These are phyloP conservation scores for Spathaspora passalidarum DNA, from an alignment of 805 yeast genomes.

Conservation along the genomic window DNA sequence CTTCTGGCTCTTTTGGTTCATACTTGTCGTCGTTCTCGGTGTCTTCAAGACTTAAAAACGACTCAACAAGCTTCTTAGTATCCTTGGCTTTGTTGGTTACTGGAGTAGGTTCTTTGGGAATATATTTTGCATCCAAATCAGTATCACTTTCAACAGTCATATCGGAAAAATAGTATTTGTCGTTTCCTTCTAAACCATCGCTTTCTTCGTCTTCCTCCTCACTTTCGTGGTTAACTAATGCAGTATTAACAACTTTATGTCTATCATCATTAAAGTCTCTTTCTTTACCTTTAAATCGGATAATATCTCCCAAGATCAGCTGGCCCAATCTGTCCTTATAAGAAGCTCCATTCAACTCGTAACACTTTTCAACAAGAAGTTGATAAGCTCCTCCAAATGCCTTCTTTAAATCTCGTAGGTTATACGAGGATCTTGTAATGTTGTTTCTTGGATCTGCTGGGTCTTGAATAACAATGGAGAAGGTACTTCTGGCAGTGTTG, in stretches of 20 bases:
- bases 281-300: conserved; percentile 68
- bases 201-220: conserved; percentile 22
- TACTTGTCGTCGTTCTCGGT: conserved; percentile 15
- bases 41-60: conserved; percentile 19
- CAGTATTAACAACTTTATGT: conserved; percentile 57
- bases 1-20: conserved; percentile 8
- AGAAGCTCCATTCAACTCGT: conserved; percentile 62
- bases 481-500: conserved; percentile 50
- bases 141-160: conserved; percentile 38
- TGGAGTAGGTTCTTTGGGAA: conserved; percentile 8
- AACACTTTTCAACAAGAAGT: conserved; percentile 69
- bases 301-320: conserved; percentile 77
- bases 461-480: conserved; percentile 77
- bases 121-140: conserved; percentile 7
- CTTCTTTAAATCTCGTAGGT: conserved; percentile 72
- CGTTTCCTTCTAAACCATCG: conserved; percentile 36
- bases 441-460: conserved; percentile 85
- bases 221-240: conserved; percentile 35
- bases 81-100: conserved; percentile 10
- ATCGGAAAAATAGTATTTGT: conserved; percentile 43
- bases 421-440: conserved; percentile 81
- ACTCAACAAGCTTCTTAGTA: conserved; percentile 15
- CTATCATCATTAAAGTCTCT: conserved; percentile 80
- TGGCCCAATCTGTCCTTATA: conserved; percentile 66
- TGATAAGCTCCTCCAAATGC: conserved; percentile 90